Percentiles rank a stretch among this genome's conserved stretches.
phyloP scores from a whole-genome alignment of 306 rosid genomes.

The Herpetospermum pedunculosum region DNA sequence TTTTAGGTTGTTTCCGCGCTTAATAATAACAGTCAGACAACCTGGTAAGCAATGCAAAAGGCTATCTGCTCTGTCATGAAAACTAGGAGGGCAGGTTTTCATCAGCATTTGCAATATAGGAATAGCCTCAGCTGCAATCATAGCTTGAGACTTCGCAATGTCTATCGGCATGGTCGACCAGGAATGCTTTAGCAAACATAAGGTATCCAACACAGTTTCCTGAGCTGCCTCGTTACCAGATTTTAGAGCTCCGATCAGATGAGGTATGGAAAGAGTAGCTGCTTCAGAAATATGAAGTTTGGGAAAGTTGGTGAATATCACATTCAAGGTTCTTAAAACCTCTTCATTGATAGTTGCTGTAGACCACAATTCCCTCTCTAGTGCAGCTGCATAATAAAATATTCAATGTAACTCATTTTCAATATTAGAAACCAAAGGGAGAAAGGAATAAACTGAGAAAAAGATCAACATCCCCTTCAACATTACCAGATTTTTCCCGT shows the following conservation, averaged over 20 bases:
- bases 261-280: conserved; percentile 91
- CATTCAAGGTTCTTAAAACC: conserved; percentile 80
- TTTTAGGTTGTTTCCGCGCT: conserved; percentile 86
- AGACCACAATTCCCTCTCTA: conserved; percentile 92
- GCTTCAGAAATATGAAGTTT: conserved; percentile 94
- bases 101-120: conserved; percentile 95
- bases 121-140: conserved; percentile 91
- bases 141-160: conserved; percentile 68
- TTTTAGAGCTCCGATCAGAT: conserved; percentile 81
- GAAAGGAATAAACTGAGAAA: neutral
- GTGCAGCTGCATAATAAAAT: conserved; percentile 62
- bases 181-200: conserved; percentile 75
- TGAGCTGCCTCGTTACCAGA: conserved; percentile 85
- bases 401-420: conserved; percentile 5
- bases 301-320: conserved; percentile 80
- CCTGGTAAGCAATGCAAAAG: conserved; percentile 95
- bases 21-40: conserved; percentile 85
- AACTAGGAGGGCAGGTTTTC: conserved; percentile 97
- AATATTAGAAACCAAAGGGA: neutral
- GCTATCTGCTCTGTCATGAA: conserved; percentile 93
- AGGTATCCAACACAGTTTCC: conserved; percentile 72
- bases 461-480: neutral
- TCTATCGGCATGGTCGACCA: conserved; percentile 96
- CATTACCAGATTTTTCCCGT: neutral
- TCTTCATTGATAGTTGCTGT: conserved; percentile 83